phyloP scores from a whole-genome alignment of 176 grass and related monocot species.

The Musa schizocarpa region DNA sequence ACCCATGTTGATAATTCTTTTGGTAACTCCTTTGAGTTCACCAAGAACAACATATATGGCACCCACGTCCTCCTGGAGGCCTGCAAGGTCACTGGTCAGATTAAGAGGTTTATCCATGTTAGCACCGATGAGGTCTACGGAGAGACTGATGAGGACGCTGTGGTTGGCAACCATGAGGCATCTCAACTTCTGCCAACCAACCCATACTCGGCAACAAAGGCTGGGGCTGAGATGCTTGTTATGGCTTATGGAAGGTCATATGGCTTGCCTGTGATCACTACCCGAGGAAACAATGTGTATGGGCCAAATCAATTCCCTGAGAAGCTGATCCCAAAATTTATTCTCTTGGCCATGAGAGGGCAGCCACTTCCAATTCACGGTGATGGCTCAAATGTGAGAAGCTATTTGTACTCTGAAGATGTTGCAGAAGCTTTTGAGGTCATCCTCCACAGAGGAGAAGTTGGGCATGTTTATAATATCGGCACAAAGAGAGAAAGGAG shows the following conservation, averaged over 20 bases:
- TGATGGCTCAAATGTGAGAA: conserved; percentile 20
- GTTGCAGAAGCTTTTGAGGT: conserved; percentile 22
- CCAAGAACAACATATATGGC: conserved; percentile 23
- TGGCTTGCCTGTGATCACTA: conserved; percentile 17
- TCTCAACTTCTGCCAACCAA: conserved; percentile 18
- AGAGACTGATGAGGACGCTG: conserved; percentile 18
- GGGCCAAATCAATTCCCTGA: conserved; percentile 24
- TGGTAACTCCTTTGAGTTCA: conserved; percentile 23
- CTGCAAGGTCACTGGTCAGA: conserved; percentile 19
- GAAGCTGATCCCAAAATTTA: conserved; percentile 19
- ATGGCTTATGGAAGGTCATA: conserved; percentile 26
- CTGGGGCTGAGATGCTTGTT: conserved; percentile 23
- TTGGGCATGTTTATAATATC: conserved; percentile 21
- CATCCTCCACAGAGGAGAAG: conserved; percentile 18
- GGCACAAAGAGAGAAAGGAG: conserved; percentile 17
- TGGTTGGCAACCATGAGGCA: conserved; percentile 20
- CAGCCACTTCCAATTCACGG: conserved; percentile 16
- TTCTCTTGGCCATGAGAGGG: conserved; percentile 23
- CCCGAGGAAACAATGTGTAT: conserved; percentile 19
- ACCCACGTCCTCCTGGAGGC: conserved; percentile 20
- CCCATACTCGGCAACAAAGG: conserved; percentile 21
- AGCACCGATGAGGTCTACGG: conserved; percentile 22
- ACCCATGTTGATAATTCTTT: conserved; percentile 23
- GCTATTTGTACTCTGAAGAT: conserved; percentile 21
- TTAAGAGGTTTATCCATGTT: conserved; percentile 21